phyloP scores from a whole-genome alignment of 2,329 filamentous ascomycete genomes.

The Colletotrichum tabaci region DNA sequence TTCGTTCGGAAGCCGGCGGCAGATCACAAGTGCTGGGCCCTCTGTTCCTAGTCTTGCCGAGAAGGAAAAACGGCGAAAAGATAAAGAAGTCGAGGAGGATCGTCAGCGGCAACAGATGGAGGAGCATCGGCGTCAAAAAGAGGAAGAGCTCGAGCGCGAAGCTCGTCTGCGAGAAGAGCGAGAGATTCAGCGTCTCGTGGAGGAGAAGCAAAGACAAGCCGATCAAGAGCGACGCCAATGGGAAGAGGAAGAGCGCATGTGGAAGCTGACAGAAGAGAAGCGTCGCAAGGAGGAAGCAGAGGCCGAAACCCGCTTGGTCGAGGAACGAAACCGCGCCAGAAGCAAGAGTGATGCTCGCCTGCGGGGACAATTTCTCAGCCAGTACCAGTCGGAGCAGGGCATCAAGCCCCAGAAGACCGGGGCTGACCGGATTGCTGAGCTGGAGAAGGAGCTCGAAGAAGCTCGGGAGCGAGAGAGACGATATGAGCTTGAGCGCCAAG shows the following conservation, averaged over 20 bases:
- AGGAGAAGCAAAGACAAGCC: slow-evolving; percentile 72
- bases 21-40: slow-evolving; percentile 89
- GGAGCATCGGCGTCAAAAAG: slow-evolving; percentile 64
- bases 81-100: slow-evolving; percentile 72
- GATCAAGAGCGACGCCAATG: slow-evolving; percentile 80
- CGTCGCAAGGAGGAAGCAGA: slow-evolving; percentile 81
- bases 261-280: slow-evolving; percentile 83
- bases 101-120: slow-evolving; percentile 69
- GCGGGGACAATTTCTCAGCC: slow-evolving; percentile 87
- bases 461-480: slow-evolving; percentile 75
- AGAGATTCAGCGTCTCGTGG: slow-evolving; percentile 72
- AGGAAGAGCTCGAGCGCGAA: slow-evolving; percentile 70
- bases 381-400: slow-evolving; percentile 83
- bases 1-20: slow-evolving; percentile 89
- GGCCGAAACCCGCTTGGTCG: slow-evolving; percentile 75
- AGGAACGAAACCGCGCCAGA: slow-evolving; percentile 75
- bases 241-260: slow-evolving; percentile 83
- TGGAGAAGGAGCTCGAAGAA: slow-evolving; percentile 80
- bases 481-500: slow-evolving; percentile 71
- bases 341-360: slow-evolving; percentile 76
- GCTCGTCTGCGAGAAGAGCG: slow-evolving; percentile 76
- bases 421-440: slow-evolving; percentile 62
- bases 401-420: slow-evolving; percentile 45
- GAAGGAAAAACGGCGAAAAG: slow-evolving; percentile 79
- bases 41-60: slow-evolving; percentile 85